Evolutionary conservation across 2,329 filamentous ascomycete species (phyloP), one percentile per base, ranked within the genome.

Genomic region (Tolypocladium ovalisporum): DNA sequence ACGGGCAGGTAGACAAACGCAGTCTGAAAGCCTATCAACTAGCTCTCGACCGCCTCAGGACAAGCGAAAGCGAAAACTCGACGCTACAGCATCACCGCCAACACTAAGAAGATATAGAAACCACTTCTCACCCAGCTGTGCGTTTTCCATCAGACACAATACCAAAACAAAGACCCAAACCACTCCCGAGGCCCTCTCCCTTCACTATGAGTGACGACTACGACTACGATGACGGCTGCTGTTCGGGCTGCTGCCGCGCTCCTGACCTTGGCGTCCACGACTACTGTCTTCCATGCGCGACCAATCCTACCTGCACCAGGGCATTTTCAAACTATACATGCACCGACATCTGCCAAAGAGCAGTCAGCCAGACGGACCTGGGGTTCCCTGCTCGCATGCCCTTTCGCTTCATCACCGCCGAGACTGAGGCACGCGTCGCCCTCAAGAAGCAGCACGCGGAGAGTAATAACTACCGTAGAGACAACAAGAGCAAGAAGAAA

Each of bases 201-300:
- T 19, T 5, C 24, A 39, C 22, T n/a, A 55, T 55, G 54, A 29
- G 32, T 2, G 39, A 44, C 54, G 29, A 10, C 39, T 12, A 42
- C 15, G 54, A 58, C 47, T 55, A 37, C 29, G 47, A 3, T 22
- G 24, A 15, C 29, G 52, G 56, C 32, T 70, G 69, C 58, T 72
- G 70, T 63, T 57, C 64, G 12, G 60, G 56, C 36, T 72, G 70
- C 62, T 72, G 70, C 60, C 64, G 61, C 29, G 64, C 68, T 29
- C 60, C 60, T 24, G 68, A 71, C 57, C 58, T 64, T 27, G 69
- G 70, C 52, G 65, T 57, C 10, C 69, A 71, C 58, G 70, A 71
- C 49, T 70, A 65, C 59, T 70, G 68, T 40, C 56, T 66, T 9
- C 64, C 65, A 17, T 70, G 60, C 64, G 62, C 59, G 54, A 63